These are phyloP conservation scores for Entelexis sorbosivorans DNA, from an alignment of 1,139 yeast species.

Conservation along the genomic window DNA sequence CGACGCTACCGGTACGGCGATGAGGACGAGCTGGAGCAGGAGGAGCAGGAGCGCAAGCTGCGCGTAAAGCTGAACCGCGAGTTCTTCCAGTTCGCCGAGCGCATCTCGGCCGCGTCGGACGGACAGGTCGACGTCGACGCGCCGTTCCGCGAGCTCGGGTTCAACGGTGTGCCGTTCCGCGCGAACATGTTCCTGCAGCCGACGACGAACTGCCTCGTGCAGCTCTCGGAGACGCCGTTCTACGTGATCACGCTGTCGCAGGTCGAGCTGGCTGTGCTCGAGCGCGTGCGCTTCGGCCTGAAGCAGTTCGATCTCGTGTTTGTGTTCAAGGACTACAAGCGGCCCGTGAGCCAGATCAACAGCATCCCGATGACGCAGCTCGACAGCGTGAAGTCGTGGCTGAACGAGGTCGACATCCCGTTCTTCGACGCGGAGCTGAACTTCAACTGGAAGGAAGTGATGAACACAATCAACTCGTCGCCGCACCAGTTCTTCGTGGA, in stretches of 20 bases:
- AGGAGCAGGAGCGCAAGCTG: conserved; percentile 93
- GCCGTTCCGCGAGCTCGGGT: conserved; percentile 92
- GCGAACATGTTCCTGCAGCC: conserved; percentile 95
- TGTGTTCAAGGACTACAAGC: conserved; percentile 80
- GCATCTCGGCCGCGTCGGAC: conserved; percentile 75
- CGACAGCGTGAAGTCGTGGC: conserved; percentile 92
- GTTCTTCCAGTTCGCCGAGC: conserved; percentile 78
- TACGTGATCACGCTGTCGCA: conserved; percentile 83
- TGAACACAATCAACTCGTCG: conserved; percentile 86
- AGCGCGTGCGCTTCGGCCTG: conserved; percentile 93
- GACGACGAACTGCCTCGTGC: conserved; percentile 90
- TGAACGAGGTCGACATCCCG: conserved; percentile 91
- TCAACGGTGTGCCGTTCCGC: conserved; percentile 94
- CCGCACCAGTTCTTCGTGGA: conserved; percentile 84
- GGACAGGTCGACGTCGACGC: conserved; percentile 70
- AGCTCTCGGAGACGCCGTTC: conserved; percentile 89
- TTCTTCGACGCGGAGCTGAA: conserved; percentile 90
- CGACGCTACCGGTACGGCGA: conserved; percentile 89
- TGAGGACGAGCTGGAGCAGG: conserved; percentile 96
- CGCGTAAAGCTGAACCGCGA: conserved; percentile 86
- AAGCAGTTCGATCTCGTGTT: conserved; percentile 93
- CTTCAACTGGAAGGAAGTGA: conserved; percentile 89
- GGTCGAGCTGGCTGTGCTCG: conserved; percentile 88
- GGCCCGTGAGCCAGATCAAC: conserved; percentile 83
- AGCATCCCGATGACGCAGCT: conserved; percentile 88